Percentiles rank a stretch among this genome's conserved stretches.
Conservation (phyloP, 257 asterid species). For the Handroanthus guayacan region DNA sequence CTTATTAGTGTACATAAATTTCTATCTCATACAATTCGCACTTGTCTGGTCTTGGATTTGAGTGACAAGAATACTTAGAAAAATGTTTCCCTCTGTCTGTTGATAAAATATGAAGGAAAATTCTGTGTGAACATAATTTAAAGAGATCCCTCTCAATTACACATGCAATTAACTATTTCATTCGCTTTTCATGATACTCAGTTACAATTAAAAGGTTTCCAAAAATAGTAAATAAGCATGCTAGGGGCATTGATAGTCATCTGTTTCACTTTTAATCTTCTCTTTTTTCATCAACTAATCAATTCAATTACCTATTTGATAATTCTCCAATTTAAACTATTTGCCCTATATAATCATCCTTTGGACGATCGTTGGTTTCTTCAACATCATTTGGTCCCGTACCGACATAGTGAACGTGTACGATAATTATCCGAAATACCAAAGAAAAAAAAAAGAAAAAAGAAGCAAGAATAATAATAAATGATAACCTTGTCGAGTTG, state of each 20-base stretch:
- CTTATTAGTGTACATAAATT: not conserved
- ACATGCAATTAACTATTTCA: not conserved
- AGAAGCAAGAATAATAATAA: not conserved
- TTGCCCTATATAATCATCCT: not conserved
- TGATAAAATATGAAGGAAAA: not conserved
- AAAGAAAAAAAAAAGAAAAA: not conserved
- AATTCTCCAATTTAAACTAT: not conserved
- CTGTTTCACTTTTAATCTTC: not conserved
- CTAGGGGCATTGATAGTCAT: not conserved
- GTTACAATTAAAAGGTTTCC: not conserved
- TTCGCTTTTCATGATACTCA: not conserved
- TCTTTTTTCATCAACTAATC: not conserved
- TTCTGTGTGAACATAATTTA: not conserved
- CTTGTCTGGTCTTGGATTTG: not conserved
- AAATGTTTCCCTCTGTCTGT: not conserved
- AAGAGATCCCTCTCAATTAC: not conserved
- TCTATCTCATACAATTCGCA: not conserved
- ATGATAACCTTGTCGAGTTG: conserved; percentile 87
- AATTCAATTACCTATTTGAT: not conserved
- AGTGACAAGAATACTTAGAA: not conserved
- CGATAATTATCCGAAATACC: not conserved
- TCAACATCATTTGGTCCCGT: not conserved
- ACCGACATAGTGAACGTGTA: not conserved
- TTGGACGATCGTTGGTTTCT: not conserved
- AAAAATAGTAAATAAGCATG: conserved; percentile 6